A percentile compares a stretch with the other conserved stretches of the same genome.
Conservation (phyloP, 2,329 filamentous ascomycete species). For the Ceratocystis variospora region DNA sequence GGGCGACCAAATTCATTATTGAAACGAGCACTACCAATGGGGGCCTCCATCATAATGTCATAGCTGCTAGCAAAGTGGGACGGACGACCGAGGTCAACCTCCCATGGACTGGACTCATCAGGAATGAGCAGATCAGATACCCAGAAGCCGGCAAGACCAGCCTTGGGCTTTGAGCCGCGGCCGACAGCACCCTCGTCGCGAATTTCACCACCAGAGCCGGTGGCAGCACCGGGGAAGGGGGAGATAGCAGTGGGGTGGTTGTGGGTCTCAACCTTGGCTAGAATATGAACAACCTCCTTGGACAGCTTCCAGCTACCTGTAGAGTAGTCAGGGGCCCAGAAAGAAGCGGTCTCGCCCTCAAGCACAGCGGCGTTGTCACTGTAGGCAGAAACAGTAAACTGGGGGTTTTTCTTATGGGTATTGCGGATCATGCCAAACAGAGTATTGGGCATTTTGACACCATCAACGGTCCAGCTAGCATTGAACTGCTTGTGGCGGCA, state of each 20-base stretch:
- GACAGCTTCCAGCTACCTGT: conserved; percentile 79
- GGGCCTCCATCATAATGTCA: conserved; percentile 95
- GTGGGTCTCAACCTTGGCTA: conserved; percentile 94
- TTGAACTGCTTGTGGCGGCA: conserved; percentile 85
- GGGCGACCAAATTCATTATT: conserved; percentile 97
- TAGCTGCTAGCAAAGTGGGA: conserved; percentile 84
- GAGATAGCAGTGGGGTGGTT: conserved; percentile 96
- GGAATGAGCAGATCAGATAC: conserved; percentile 91
- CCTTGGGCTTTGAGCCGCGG: conserved; percentile 81
- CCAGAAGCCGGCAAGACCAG: conserved; percentile 82
- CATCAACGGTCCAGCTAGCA: conserved; percentile 89
- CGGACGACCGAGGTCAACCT: conserved; percentile 77
- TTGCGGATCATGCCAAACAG: conserved; percentile 95
- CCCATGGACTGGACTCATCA: conserved; percentile 71
- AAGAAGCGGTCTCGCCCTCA: conserved; percentile 30
- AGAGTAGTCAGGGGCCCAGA: conserved; percentile 77
- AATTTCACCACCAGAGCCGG: conserved; percentile 89
- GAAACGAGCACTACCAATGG: conserved; percentile 86
- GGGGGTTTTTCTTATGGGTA: conserved; percentile 70
- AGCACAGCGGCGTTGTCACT: conserved; percentile 92
- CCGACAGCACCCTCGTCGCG: conserved; percentile 91
- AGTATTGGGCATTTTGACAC: conserved; percentile 60
- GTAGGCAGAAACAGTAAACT: conserved; percentile 86
- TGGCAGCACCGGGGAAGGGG: conserved; percentile 82
- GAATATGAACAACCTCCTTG: conserved; percentile 73